A percentile compares a stretch with the other conserved stretches of the same genome.
Evolutionary conservation across 768 basidiomycete genomes (phyloP).

Genomic region (Tulasnella sp.): DNA sequence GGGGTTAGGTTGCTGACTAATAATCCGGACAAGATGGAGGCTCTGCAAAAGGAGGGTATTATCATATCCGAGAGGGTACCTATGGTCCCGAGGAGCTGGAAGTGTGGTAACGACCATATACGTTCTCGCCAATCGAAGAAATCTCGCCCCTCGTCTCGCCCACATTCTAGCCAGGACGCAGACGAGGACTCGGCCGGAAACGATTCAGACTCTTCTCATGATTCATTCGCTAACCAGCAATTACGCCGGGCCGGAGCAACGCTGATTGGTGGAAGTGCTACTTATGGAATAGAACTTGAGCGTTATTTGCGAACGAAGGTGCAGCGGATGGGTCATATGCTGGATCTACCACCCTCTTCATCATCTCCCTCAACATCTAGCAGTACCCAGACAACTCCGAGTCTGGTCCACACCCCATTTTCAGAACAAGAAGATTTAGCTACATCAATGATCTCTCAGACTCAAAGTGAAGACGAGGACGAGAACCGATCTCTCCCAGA

Average conservation of each 20-base stretch:
- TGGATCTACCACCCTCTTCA: slow-evolving; percentile 32
- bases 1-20: slow-evolving; percentile 81
- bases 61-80: slow-evolving; percentile 69
- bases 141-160: background rate
- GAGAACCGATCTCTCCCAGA: no score
- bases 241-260: slow-evolving; percentile 51
- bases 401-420: no score
- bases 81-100: slow-evolving; percentile 92
- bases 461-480: no score
- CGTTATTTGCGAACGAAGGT: slow-evolving; percentile 94
- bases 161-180: background rate
- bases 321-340: slow-evolving; percentile 92
- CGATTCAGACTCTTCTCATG: slow-evolving; percentile 19
- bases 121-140: background rate
- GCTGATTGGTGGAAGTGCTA: slow-evolving; percentile 64
- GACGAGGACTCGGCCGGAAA: slow-evolving; percentile 19
- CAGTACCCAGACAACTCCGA: no score
- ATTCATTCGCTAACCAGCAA: slow-evolving; percentile 26
- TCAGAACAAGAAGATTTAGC: no score
- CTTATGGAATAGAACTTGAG: slow-evolving; percentile 75
- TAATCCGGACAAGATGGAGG: slow-evolving; percentile 93
- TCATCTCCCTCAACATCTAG: no score
- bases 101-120: slow-evolving; percentile 24
- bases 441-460: no score
- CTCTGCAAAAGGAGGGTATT: slow-evolving; percentile 73